These are phyloP conservation scores for Stachybotrys echinatus DNA, from an alignment of 2,329 filamentous ascomycete species.

Conservation along the genomic window DNA sequence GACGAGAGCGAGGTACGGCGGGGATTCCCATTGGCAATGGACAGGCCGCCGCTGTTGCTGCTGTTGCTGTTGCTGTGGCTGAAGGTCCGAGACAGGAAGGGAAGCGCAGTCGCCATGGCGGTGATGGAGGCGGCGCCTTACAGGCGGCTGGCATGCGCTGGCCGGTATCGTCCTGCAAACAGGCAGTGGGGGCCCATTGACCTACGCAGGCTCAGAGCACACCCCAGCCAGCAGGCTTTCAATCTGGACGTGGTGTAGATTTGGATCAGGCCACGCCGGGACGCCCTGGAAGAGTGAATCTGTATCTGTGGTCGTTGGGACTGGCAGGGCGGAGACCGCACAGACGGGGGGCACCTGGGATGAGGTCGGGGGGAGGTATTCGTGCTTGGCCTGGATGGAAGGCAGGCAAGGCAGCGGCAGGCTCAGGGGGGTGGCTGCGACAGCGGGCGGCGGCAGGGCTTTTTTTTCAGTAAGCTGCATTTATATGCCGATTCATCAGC, in stretches of 20 bases:
- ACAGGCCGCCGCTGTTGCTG: constrained; percentile 19
- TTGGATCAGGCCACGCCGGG: no score
- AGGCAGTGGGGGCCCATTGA: not conserved
- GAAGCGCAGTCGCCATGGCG: constrained; percentile 35
- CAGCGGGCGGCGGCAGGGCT: not conserved
- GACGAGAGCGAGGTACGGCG: constrained; percentile 57
- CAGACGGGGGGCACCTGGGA: no score
- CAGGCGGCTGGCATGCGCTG: constrained; percentile 4
- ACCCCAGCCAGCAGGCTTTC: not conserved
- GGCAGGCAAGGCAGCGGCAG: not conserved
- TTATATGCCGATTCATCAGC: not conserved
- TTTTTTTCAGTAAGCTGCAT: not conserved
- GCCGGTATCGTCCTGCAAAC: constrained; percentile 5
- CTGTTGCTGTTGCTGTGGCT: constrained; percentile 29
- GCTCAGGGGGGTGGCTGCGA: not conserved
- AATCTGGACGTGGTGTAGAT: no score
- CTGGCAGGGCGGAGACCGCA: no score
- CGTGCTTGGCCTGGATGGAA: not conserved
- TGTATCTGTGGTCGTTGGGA: no score
- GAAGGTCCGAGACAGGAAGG: constrained; percentile 34
- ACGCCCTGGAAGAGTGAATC: no score
- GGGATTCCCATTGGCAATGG: constrained; percentile 24
- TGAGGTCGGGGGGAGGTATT: not conserved
- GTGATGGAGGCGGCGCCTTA: not conserved
- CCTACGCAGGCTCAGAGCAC: not conserved